phyloP scores from a whole-genome alignment of 805 yeast species.

The Grigorovia yakushimaensis region DNA sequence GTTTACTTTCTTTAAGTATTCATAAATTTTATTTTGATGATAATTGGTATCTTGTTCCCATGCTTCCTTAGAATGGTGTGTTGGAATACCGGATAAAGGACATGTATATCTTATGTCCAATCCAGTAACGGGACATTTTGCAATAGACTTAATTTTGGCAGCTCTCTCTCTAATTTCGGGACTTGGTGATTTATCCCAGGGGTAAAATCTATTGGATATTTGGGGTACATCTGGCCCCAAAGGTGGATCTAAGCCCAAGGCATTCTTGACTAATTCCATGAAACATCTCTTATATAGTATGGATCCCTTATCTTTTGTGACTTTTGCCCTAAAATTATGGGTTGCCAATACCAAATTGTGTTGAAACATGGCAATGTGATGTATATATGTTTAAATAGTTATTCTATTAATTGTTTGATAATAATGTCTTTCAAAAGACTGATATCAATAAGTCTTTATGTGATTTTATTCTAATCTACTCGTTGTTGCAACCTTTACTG shows the following conservation, averaged over 20 bases:
- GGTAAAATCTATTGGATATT: constrained; percentile 62
- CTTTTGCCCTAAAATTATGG: background rate
- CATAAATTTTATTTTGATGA: constrained; percentile 57
- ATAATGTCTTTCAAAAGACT: background rate
- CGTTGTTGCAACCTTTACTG: no score
- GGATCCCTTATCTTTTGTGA: background rate
- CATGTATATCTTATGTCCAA: constrained; percentile 77
- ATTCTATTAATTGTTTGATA: background rate
- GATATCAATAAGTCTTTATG: no score
- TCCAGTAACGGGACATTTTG: constrained; percentile 87
- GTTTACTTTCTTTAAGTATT: constrained; percentile 76
- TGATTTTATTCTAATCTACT: no score
- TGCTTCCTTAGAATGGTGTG: constrained; percentile 84
- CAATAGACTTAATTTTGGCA: constrained; percentile 78
- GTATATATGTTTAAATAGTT: background rate
- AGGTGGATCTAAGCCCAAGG: constrained; percentile 54
- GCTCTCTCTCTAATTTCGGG: constrained; percentile 86
- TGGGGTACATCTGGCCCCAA: constrained; percentile 60
- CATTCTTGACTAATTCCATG: constrained; percentile 31
- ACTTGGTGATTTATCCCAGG: constrained; percentile 90
- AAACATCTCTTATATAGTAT: background rate
- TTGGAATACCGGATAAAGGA: constrained; percentile 93
- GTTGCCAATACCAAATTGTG: background rate
- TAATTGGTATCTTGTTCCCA: constrained; percentile 77
- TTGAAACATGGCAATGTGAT: background rate